phyloP scores from a whole-genome alignment of 2,329 filamentous ascomycete genomes.

The Beauveria bassiana region DNA sequence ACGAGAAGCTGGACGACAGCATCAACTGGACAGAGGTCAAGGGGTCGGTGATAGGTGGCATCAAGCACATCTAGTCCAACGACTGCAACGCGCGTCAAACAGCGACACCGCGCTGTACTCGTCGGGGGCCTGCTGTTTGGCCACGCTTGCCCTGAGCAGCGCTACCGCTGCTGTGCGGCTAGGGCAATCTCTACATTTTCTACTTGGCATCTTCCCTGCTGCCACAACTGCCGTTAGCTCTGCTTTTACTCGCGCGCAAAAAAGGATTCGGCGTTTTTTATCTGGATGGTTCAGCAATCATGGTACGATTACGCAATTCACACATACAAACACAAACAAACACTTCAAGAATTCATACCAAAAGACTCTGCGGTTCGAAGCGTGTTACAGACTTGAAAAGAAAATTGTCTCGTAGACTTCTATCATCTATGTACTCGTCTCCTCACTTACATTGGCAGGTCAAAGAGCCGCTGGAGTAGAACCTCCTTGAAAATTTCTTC shows the following conservation, averaged over 20 bases:
- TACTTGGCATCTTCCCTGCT: neutral
- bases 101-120: too few species aligned
- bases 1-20: conserved; percentile 78
- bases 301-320: neutral
- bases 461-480: conserved; percentile 60
- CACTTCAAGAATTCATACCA: neutral
- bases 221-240: neutral
- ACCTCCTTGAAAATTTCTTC: conserved; percentile 57
- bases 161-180: neutral
- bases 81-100: neutral
- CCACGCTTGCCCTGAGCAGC: neutral
- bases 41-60: conserved; percentile 73
- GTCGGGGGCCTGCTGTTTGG: neutral
- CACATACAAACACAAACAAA: neutral
- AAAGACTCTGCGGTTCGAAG: neutral
- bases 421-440: neutral
- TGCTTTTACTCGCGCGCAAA: neutral
- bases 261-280: conserved; percentile 5
- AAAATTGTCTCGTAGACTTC: neutral
- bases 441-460: conserved; percentile 19
- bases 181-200: neutral
- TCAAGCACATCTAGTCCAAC: conserved; percentile 58
- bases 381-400: neutral
- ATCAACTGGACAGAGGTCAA: conserved; percentile 93
- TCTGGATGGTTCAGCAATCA: neutral